These are phyloP conservation scores for Rhizophora apiculata DNA, from an alignment of 345 rosid genomes.

Conservation along the genomic window DNA sequence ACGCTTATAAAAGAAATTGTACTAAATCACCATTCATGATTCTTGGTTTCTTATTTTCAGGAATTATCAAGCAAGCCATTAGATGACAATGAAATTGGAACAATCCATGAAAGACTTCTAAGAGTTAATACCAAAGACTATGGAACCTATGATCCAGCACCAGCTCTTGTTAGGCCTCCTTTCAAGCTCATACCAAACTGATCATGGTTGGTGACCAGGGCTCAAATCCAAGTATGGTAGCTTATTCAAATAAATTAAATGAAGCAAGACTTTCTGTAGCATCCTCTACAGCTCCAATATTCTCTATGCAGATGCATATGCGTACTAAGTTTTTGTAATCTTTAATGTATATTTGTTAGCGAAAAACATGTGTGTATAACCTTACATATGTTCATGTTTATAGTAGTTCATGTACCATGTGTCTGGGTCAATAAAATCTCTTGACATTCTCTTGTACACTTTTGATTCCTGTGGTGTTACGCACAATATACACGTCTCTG, in stretches of 20 bases:
- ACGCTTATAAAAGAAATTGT: neutral
- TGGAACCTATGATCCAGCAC: slow-evolving; percentile 67
- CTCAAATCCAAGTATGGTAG: neutral
- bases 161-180: slow-evolving; percentile 76
- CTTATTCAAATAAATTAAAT: neutral
- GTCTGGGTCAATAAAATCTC: too few relatives aligned
- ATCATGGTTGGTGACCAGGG: slow-evolving; percentile 3
- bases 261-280: neutral
- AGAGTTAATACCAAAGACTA: slow-evolving; percentile 64
- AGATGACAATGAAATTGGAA: slow-evolving; percentile 14
- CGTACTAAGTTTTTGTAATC: slow-evolving; percentile 7
- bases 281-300: too few relatives aligned
- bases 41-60: neutral
- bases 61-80: slow-evolving; percentile 10
- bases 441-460: too few relatives aligned
- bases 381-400: neutral
- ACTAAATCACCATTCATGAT: neutral
- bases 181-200: slow-evolving; percentile 93
- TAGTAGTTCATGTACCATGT: too few relatives aligned
- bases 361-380: neutral
- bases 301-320: neutral
- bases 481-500: too few relatives aligned
- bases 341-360: neutral
- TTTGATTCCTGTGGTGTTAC: too few relatives aligned
- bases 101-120: slow-evolving; percentile 58